Evolutionary conservation across 148 eudicot species (phyloP).

Genomic region (Pouteria glomerata): DNA sequence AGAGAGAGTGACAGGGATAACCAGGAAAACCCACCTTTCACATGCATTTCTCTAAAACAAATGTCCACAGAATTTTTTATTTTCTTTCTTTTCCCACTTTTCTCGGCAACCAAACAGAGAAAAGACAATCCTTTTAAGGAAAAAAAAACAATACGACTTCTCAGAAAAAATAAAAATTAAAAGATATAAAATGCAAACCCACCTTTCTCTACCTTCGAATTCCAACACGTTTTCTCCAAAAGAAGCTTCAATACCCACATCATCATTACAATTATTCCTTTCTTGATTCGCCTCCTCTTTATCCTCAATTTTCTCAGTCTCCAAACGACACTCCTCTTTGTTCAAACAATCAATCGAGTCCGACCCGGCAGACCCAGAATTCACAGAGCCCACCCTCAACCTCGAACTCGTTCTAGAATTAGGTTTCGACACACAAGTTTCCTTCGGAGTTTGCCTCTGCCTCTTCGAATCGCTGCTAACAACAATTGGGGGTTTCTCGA

Average conservation of each 20-base stretch:
- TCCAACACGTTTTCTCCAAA: conserved; percentile 30
- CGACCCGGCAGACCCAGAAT: not conserved
- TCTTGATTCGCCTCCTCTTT: not conserved
- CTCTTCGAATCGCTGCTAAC: conserved; percentile 11
- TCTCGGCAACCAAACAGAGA: not conserved
- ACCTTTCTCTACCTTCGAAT: conserved; percentile 32
- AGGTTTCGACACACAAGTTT: not conserved
- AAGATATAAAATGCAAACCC: not conserved
- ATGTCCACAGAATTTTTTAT: not conserved
- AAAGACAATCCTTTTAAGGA: not conserved
- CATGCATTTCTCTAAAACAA: not conserved
- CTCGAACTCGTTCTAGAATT: conserved; percentile 10
- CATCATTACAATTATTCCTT: not conserved
- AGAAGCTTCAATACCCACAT: conserved; percentile 11
- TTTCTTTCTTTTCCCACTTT: not conserved
- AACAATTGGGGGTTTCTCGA: conserved; percentile 14
- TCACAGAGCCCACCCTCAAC: conserved; percentile 7
- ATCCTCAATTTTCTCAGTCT: not conserved
- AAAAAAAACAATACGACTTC: not conserved
- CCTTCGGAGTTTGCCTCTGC: conserved; percentile 5
- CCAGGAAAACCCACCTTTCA: not conserved
- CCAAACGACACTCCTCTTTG: not conserved
- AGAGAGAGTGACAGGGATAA: not conserved
- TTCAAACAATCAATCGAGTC: conserved; percentile 4
- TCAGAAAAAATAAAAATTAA: not conserved